Percentiles rank a stretch among this genome's conserved stretches.
Conservation (phyloP, 768 basidiomycete genomes). For the Podaxis sp. region DNA sequence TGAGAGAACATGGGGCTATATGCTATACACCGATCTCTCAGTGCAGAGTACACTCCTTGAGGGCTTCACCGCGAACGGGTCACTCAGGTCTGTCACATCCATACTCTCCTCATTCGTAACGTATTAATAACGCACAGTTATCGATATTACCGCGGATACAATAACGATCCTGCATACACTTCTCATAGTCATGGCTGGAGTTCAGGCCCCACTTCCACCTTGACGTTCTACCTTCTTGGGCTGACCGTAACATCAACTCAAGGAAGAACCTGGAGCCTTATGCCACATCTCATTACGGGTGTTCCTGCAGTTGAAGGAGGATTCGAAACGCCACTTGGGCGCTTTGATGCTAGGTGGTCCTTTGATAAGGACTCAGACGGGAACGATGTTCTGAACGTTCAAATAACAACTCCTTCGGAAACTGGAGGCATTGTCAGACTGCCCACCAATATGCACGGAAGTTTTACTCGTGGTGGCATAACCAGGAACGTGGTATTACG, state of each 20-base stretch:
- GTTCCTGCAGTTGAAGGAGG: constrained; percentile 46
- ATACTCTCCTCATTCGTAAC: neutral
- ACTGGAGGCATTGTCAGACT: constrained; percentile 4
- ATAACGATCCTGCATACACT: constrained; percentile 57
- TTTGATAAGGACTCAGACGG: constrained; percentile 13
- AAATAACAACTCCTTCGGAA: constrained; percentile 1
- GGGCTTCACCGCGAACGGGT: constrained; percentile 59
- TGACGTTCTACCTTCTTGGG: constrained; percentile 59
- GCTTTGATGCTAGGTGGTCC: constrained; percentile 49
- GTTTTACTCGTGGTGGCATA: constrained; percentile 1
- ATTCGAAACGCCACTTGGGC: constrained; percentile 52
- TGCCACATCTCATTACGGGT: constrained; percentile 43
- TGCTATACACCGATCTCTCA: constrained; percentile 53
- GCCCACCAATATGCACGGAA: constrained; percentile 6
- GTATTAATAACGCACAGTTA: constrained; percentile 34
- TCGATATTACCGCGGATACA: constrained; percentile 53
- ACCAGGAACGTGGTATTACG: neutral
- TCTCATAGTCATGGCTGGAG: constrained; percentile 65
- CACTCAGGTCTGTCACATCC: constrained; percentile 39
- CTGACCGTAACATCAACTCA: constrained; percentile 46
- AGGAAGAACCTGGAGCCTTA: constrained; percentile 47
- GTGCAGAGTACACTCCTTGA: constrained; percentile 60
- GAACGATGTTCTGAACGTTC: constrained; percentile 4
- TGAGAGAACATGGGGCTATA: constrained; percentile 58
- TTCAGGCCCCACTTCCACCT: constrained; percentile 54